phyloP scores from a whole-genome alignment of 176 grass and related monocot species.

The Oryza meridionalis region DNA sequence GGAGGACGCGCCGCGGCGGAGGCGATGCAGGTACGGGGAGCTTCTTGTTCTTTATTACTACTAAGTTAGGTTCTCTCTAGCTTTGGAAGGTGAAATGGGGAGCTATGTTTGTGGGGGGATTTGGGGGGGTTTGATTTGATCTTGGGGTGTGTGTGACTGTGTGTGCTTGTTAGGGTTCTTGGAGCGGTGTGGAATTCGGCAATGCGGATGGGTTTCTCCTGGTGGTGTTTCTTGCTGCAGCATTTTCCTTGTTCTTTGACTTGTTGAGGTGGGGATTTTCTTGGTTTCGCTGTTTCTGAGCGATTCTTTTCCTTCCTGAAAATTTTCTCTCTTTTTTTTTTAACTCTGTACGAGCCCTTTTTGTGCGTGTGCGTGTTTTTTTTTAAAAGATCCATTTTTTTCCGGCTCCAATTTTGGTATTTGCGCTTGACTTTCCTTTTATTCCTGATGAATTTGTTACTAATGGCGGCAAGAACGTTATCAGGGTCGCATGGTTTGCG shows the following conservation, averaged over 20 bases:
- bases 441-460: background rate
- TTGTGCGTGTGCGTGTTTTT: background rate
- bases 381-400: background rate
- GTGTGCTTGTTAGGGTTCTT: background rate
- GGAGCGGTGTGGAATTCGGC: slow-evolving; percentile 25
- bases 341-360: background rate
- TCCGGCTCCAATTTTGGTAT: background rate
- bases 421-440: background rate
- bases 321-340: background rate
- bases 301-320: background rate
- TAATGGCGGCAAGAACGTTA: slow-evolving; percentile 8
- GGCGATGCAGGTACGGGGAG: slow-evolving; percentile 1
- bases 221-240: slow-evolving; percentile 7
- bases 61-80: background rate
- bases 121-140: background rate
- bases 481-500: background rate
- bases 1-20: background rate
- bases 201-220: slow-evolving; percentile 38
- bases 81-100: background rate
- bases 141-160: background rate
- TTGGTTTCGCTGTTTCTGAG: slow-evolving; percentile 4
- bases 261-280: background rate
- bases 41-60: background rate
- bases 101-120: background rate
- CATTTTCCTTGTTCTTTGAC: slow-evolving; percentile 2